phyloP scores from a whole-genome alignment of 306 rosid genomes.

The Ziziphus jujuba region DNA sequence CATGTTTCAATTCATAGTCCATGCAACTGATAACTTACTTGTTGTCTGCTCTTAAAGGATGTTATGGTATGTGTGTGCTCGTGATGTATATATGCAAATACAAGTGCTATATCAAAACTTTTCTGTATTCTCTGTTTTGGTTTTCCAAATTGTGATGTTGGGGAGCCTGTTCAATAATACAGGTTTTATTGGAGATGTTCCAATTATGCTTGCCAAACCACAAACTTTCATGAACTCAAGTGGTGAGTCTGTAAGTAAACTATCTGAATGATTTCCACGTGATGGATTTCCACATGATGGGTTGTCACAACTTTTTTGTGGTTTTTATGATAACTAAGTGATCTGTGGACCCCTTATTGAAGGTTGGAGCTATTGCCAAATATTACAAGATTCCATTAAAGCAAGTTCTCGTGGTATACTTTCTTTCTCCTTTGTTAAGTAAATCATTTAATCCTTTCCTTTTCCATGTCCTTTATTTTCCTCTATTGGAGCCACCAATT shows the following conservation, averaged over 20 bases:
- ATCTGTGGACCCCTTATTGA: slow-evolving; percentile 33
- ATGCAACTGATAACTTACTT: neutral
- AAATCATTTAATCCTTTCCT: neutral
- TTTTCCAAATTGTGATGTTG: neutral
- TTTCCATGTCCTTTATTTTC: neutral
- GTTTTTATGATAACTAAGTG: slow-evolving; percentile 32
- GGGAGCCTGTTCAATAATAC: slow-evolving; percentile 21
- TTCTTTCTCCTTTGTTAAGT: slow-evolving; percentile 22
- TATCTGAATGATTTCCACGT: slow-evolving; percentile 25
- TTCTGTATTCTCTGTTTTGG: too few relatives aligned
- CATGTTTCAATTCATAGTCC: neutral
- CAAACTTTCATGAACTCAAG: slow-evolving; percentile 92
- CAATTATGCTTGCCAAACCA: slow-evolving; percentile 86
- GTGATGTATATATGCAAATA: neutral
- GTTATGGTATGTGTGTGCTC: neutral
- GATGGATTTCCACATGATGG: slow-evolving; percentile 12
- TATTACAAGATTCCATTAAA: slow-evolving; percentile 88
- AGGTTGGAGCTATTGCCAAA: slow-evolving; percentile 88
- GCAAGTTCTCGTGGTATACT: slow-evolving; percentile 88
- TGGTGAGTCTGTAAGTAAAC: slow-evolving; percentile 95
- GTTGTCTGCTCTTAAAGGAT: neutral
- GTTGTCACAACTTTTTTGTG: slow-evolving; percentile 3
- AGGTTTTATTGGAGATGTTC: slow-evolving; percentile 79
- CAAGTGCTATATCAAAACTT: neutral
- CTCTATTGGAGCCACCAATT: slow-evolving; percentile 14